Conservation (phyloP, 169 alveolate genomes). For the Babesia caballi region DNA sequence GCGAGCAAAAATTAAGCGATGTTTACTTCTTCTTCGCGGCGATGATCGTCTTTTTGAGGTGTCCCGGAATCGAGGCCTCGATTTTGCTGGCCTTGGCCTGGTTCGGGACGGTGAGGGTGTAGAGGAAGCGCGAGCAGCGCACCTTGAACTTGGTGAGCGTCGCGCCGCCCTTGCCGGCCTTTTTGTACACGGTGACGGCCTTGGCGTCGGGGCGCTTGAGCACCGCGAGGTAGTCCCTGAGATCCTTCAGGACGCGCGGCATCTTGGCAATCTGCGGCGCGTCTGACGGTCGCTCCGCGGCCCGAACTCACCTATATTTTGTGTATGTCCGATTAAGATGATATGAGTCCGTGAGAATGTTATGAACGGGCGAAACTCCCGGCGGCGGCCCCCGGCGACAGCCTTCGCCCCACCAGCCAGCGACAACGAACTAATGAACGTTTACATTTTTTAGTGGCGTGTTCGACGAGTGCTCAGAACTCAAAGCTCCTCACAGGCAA, state of each 20-base stretch:
- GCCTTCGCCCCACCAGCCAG: constrained; percentile 16
- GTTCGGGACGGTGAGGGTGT: constrained; percentile 91
- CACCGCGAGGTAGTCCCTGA: constrained; percentile 77
- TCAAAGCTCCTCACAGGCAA: constrained; percentile 30
- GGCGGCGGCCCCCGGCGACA: not conserved
- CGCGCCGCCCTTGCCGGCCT: constrained; percentile 77
- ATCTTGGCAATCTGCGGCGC: constrained; percentile 38
- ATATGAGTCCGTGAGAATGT: not conserved
- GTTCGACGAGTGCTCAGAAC: constrained; percentile 58
- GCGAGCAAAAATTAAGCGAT: not conserved
- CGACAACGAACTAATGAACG: not conserved
- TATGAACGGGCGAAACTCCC: not conserved
- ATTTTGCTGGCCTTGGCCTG: constrained; percentile 90
- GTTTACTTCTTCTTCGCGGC: constrained; percentile 48
- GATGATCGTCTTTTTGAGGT: constrained; percentile 54
- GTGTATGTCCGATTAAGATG: not conserved
- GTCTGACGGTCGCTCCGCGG: not conserved
- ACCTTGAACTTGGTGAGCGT: constrained; percentile 90
- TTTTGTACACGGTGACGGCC: constrained; percentile 83
- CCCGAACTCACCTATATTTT: not conserved
- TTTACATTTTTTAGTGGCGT: not conserved
- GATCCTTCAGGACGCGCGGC: constrained; percentile 81
- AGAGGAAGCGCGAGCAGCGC: constrained; percentile 89
- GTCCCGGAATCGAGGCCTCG: constrained; percentile 74
- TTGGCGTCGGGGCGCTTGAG: constrained; percentile 82